A percentile compares a stretch with the other conserved stretches of the same genome.
phyloP scores from a whole-genome alignment of 2,329 filamentous ascomycete species.

The Ceratocystiopsis brevicomis region DNA sequence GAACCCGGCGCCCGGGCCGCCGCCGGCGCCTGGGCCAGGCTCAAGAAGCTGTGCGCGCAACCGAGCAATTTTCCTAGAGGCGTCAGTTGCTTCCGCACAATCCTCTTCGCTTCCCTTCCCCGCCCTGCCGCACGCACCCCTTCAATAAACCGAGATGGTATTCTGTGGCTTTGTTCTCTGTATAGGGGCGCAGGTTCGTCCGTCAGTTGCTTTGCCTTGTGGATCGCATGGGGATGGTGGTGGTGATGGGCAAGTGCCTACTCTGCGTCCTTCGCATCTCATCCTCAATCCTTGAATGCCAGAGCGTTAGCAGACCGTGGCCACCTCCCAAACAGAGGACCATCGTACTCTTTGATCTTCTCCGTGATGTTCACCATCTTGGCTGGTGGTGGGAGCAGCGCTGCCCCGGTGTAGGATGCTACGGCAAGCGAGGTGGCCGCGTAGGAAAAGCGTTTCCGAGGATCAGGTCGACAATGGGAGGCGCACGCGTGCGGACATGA shows the following conservation, averaged over 20 bases:
- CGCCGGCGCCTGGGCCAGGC: slow-evolving; percentile 60
- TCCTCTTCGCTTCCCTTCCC: no score
- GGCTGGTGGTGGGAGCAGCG: slow-evolving; percentile 8
- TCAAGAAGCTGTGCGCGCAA: slow-evolving; percentile 88
- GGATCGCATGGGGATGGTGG: not conserved
- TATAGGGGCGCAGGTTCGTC: slow-evolving; percentile 3
- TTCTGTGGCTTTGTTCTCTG: slow-evolving; percentile 99
- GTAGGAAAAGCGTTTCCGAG: no score
- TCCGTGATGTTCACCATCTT: slow-evolving; percentile 99
- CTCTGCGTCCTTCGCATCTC: slow-evolving; percentile 99
- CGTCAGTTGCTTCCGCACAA: not conserved
- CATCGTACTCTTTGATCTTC: slow-evolving; percentile 89
- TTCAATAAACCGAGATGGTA: slow-evolving; percentile 96
- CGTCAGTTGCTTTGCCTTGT: not conserved
- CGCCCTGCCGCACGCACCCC: slow-evolving; percentile 40
- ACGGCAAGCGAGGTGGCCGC: no score
- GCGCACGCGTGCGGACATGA: no score
- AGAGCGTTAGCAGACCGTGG: not conserved
- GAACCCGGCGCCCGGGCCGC: slow-evolving; percentile 66
- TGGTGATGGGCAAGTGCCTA: slow-evolving; percentile 22
- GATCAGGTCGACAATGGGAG: no score
- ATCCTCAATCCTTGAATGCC: slow-evolving; percentile 69
- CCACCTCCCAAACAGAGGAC: not conserved
- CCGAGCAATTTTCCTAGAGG: slow-evolving; percentile 72
- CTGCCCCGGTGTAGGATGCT: slow-evolving; percentile 2